Evolutionary conservation across 768 basidiomycete species (phyloP).

Genomic region (Mycena venus): DNA sequence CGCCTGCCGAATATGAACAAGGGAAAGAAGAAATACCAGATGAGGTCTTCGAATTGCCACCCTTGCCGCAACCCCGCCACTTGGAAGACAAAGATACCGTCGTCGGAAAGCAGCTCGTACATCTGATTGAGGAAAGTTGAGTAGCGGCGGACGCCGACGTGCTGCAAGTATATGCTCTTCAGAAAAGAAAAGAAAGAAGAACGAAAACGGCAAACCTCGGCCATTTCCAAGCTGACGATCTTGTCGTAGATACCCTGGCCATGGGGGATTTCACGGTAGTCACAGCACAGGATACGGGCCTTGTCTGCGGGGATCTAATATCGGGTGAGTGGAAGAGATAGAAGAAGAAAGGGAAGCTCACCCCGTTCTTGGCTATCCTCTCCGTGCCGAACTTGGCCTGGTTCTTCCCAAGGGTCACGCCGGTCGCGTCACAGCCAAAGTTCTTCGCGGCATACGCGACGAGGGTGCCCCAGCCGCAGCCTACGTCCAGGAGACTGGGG

Average conservation of each 20-base stretch:
- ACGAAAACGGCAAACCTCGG: constrained; percentile 71
- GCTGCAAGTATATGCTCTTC: constrained; percentile 55
- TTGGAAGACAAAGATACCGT: constrained; percentile 95
- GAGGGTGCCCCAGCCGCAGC: constrained; percentile 98
- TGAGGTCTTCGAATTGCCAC: constrained; percentile 99
- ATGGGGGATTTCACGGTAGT: constrained; percentile 92
- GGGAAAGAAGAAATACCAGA: constrained; percentile 69
- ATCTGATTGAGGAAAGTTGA: constrained; percentile 90
- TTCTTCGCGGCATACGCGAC: constrained; percentile 97
- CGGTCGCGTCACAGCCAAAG: constrained; percentile 95
- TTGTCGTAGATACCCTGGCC: constrained; percentile 85
- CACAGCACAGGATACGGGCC: constrained; percentile 92
- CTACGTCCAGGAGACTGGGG: constrained; percentile 80
- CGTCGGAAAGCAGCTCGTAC: constrained; percentile 93
- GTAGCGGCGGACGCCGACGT: constrained; percentile 96
- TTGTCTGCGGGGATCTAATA: constrained; percentile 66
- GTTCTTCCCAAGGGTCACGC: constrained; percentile 92
- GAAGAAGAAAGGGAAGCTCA: constrained; percentile 39
- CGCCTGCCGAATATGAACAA: not conserved
- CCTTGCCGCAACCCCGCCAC: constrained; percentile 95
- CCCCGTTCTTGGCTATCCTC: constrained; percentile 85
- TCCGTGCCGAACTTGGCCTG: constrained; percentile 95
- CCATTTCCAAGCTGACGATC: constrained; percentile 98
- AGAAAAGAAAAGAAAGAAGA: not conserved
- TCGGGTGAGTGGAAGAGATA: not conserved